These are phyloP conservation scores for Lasiosphaeria ovina DNA, from an alignment of 495 filamentous ascomycete species.

Conservation along the genomic window DNA sequence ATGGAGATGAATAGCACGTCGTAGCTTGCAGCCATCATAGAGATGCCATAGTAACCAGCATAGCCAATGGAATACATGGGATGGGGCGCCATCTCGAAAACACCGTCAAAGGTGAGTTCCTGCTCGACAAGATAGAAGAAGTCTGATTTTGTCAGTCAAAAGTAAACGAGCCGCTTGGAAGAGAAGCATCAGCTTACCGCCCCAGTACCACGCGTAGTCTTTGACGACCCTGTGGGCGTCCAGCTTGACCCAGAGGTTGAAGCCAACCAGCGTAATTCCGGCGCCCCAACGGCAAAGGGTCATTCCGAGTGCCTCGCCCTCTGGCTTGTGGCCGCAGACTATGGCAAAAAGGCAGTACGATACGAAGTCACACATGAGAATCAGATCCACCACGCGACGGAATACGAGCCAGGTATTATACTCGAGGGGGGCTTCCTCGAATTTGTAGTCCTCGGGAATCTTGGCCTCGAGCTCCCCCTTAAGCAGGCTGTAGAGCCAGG, in stretches of 20 bases:
- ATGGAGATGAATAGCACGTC: constrained; percentile 95
- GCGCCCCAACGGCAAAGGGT: constrained; percentile 74
- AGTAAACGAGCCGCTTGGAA: not conserved
- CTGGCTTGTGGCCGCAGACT: constrained; percentile 75
- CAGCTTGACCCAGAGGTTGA: constrained; percentile 98
- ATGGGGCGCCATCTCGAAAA: constrained; percentile 98
- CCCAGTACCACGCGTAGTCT: constrained; percentile 99
- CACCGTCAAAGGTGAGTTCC: constrained; percentile 95
- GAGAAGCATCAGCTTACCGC: constrained; percentile 37
- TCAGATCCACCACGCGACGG: constrained; percentile 88
- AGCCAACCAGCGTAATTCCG: constrained; percentile 77
- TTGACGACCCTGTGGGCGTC: constrained; percentile 98
- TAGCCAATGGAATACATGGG: constrained; percentile 99
- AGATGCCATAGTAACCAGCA: constrained; percentile 96
- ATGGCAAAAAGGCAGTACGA: constrained; percentile 95
- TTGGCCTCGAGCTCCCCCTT: constrained; percentile 91
- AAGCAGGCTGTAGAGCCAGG: constrained; percentile 74
- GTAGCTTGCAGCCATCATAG: constrained; percentile 97
- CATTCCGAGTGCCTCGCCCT: constrained; percentile 65
- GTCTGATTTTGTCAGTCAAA: constrained; percentile 45
- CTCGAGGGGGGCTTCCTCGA: constrained; percentile 89
- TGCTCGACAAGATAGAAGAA: constrained; percentile 99
- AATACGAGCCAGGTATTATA: constrained; percentile 99
- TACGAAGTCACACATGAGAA: constrained; percentile 97
- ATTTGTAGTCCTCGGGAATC: constrained; percentile 89